Evolutionary conservation across 495 filamentous ascomycete species (phyloP), one percentile per base, ranked within the genome.

Genomic region (Penicillium fimorum): DNA sequence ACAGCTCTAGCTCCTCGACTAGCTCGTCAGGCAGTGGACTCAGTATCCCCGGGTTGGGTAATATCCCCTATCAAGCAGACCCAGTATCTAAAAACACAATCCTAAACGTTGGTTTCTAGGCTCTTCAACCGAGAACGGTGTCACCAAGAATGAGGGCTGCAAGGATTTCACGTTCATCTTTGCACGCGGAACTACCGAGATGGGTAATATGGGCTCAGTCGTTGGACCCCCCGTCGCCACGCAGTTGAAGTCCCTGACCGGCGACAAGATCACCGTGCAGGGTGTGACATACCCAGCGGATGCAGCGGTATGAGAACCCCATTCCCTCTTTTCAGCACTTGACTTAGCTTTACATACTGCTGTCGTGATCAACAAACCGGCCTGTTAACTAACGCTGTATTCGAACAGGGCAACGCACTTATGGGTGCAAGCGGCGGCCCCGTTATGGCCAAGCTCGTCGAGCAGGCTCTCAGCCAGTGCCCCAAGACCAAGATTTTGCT

Each of bases 401-500:
- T 46, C 1, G 20, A 33, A 54, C 71, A 82, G 58, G 82, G 78
- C 50, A 76, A 85, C 46, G 70, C 61, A 4, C 66, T 72, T 0
- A 64, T 80, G 1, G 79, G 78, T 54, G 62, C 69, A 5, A 59
- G 56, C 3, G 82, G 82, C 18, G 73, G 72, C 1, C 53, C 63
- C 38, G 65, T 64, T 42, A 84, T 84, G 74, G 80, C 79, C 24
- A 57, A 58, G 1, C 72, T 79, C 35, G 78, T 82, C 27, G 66
- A 72, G 32, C 65, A 75, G 10, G 77, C 78, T 3, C 67, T 79
- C 8, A 59, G 56, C n/a, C 64, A 75, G 25, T 88, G 84, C 58
- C 83, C 85, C 1, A 70, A 76, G 37, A 85, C 83, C 46, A 82
- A 84, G 65, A 73, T 87, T 52, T 77, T 85, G n/a, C 66, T 82